Conservation (phyloP, 176 grass and related monocot genomes). For the Aegilops umbellulata region DNA sequence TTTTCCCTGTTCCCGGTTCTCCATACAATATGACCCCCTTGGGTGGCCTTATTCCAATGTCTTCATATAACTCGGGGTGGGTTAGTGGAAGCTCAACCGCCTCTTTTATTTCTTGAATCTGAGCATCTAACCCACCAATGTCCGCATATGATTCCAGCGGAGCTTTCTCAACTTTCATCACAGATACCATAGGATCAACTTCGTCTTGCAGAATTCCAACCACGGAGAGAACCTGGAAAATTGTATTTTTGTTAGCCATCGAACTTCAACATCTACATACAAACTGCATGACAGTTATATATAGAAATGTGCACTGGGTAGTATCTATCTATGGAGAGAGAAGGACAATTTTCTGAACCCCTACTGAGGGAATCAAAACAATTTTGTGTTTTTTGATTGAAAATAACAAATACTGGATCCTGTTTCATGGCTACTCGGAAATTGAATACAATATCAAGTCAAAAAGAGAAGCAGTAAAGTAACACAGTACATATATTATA, state of each 20-base stretch:
- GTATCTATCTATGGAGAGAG: background rate
- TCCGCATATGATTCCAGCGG: constrained; percentile 86
- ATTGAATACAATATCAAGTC: background rate
- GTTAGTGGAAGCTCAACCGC: constrained; percentile 88
- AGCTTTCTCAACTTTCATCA: constrained; percentile 95
- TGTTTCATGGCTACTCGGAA: background rate
- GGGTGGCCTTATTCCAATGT: constrained; percentile 86
- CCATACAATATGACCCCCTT: constrained; percentile 92
- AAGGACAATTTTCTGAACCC: background rate
- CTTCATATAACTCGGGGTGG: constrained; percentile 90
- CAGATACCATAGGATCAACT: constrained; percentile 92
- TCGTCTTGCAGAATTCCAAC: constrained; percentile 92
- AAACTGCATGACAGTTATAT: background rate
- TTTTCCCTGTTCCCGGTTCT: constrained; percentile 88
- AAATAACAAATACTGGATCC: background rate
- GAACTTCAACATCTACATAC: background rate
- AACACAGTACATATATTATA: background rate
- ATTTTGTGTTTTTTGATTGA: background rate
- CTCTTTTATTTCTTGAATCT: constrained; percentile 96
- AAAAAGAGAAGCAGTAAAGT: background rate
- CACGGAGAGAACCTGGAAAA: constrained; percentile 68
- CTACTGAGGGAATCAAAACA: background rate
- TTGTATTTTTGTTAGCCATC: background rate
- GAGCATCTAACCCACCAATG: constrained; percentile 87
- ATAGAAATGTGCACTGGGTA: background rate